Percentiles rank a stretch among this genome's conserved stretches.
These are phyloP conservation scores for Nitzschia putrida DNA, from an alignment of 108 stramenopile species.

Conservation along the genomic window DNA sequence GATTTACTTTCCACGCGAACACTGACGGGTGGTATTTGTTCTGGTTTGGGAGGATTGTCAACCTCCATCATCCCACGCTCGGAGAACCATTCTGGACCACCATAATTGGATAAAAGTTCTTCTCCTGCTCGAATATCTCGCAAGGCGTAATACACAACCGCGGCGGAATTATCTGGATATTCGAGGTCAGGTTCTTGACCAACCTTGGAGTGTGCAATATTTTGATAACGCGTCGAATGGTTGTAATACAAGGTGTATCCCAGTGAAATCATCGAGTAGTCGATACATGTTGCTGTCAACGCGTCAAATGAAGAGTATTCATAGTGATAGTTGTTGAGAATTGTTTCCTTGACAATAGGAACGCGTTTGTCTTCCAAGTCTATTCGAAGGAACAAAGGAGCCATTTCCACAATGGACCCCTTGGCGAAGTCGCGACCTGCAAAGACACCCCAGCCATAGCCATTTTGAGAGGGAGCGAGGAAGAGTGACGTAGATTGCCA, in stretches of 20 bases:
- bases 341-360: slow-evolving; percentile 14
- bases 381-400: slow-evolving; percentile 30
- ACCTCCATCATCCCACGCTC: slow-evolving; percentile 25
- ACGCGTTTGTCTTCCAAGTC: slow-evolving; percentile 14
- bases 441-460: slow-evolving; percentile 38
- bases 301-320: slow-evolving; percentile 24
- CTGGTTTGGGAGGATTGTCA: not conserved
- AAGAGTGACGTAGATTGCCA: not conserved
- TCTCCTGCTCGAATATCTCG: slow-evolving; percentile 30
- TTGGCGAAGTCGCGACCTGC: slow-evolving; percentile 15
- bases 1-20: slow-evolving; percentile 31
- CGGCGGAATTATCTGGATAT: not conserved
- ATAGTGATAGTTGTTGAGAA: slow-evolving; percentile 36
- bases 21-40: not conserved
- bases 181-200: slow-evolving; percentile 19
- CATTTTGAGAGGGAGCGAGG: slow-evolving; percentile 11
- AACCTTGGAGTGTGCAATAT: slow-evolving; percentile 19
- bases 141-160: slow-evolving; percentile 16
- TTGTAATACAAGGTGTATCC: slow-evolving; percentile 34
- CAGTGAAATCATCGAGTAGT: slow-evolving; percentile 14
- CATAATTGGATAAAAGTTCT: slow-evolving; percentile 34
- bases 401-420: slow-evolving; percentile 31
- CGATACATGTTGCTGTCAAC: not conserved
- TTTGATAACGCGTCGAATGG: slow-evolving; percentile 20
- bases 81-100: slow-evolving; percentile 27